Base-by-base conservation (phyloP, 2,329 filamentous ascomycete genomes). In the Colletotrichum sp. region DNA sequence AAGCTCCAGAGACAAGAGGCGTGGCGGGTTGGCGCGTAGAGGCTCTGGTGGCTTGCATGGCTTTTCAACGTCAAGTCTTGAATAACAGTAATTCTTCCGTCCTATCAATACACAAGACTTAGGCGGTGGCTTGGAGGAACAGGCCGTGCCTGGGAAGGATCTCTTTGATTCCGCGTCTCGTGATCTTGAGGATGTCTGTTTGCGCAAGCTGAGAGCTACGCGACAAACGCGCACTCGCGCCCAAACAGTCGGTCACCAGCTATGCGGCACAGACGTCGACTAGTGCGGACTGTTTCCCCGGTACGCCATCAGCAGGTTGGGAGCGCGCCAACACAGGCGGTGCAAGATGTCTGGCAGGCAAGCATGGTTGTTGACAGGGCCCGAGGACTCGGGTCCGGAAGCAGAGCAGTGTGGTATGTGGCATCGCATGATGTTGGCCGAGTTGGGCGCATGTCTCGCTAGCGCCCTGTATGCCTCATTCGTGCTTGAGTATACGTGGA, bases 361-460 rank as follows among this genome's bases (percentile, higher is more conserved):
- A 44, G n/a, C 68, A n/a, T 52, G 60, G 55, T 49, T 59, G 49
- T 28, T 49, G 28, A 24, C 68, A 64, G 70, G 72, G 73, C 69
- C 73, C 73, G 32, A 73, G 39, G n/a, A 66, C 39, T 72, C 55
- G 73, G 73, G 39, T 73, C 69, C 55, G 69, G 69, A 64, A 57
- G 32, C 72, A 75, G 52, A 39, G 21, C 34, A 44, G 34, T 34
- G 55, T 63, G 60, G 69, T 66, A 75, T 72, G 63, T 59, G 69
- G 63, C 64, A 73, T 76, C 55, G 69, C 69, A 72, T 76, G 63
- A 73, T 64, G 44, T 36, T 69, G 55, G 55, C 57, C 73, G 55
- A 57, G 69, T 36, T 49, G 73, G 49, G 44, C n/a, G 26, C 21
- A 28, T 28, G 34, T 44, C 9, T 62, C 21, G 6, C 44, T 76